A percentile compares a stretch with the other conserved stretches of the same genome.
These are phyloP conservation scores for Nectriaceae sp. DNA, from an alignment of 2,329 filamentous ascomycete genomes.

Conservation along the genomic window DNA sequence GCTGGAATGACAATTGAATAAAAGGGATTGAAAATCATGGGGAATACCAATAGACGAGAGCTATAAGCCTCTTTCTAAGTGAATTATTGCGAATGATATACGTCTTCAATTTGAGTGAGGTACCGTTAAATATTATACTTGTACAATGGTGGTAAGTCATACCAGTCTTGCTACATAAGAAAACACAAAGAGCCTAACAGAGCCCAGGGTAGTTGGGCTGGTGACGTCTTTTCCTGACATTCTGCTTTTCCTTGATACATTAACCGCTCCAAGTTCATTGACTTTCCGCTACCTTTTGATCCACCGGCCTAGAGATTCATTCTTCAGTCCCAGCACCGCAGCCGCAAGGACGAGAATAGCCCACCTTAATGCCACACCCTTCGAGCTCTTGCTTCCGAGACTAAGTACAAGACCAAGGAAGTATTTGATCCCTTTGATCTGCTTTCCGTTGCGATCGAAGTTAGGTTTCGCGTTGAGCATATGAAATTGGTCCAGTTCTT, in stretches of 20 bases:
- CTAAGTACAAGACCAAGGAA: slow-evolving; percentile 54
- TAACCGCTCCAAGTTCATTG: no score
- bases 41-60: slow-evolving; percentile 22
- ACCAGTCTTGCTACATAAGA: no score
- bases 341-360: slow-evolving; percentile 42
- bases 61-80: slow-evolving; percentile 1
- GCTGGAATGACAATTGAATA: background rate
- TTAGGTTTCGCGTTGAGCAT: slow-evolving; percentile 52
- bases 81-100: no score
- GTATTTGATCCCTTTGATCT: slow-evolving; percentile 53
- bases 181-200: no score
- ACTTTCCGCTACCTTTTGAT: slow-evolving; percentile 19
- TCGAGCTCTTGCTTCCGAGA: slow-evolving; percentile 51
- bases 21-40: slow-evolving; percentile 3
- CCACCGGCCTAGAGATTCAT: slow-evolving; percentile 34
- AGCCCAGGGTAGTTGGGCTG: no score
- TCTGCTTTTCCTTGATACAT: no score
- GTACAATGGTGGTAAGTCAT: no score
- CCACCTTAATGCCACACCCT: slow-evolving; percentile 57
- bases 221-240: no score
- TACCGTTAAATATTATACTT: no score
- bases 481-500: slow-evolving; percentile 46
- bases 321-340: slow-evolving; percentile 37
- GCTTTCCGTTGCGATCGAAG: slow-evolving; percentile 62
- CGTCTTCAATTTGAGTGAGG: no score